Percentiles rank a stretch among this genome's conserved stretches.
These are phyloP conservation scores for Mortierella sp. DNA, from an alignment of 371 early-diverging fungal species.

Conservation along the genomic window DNA sequence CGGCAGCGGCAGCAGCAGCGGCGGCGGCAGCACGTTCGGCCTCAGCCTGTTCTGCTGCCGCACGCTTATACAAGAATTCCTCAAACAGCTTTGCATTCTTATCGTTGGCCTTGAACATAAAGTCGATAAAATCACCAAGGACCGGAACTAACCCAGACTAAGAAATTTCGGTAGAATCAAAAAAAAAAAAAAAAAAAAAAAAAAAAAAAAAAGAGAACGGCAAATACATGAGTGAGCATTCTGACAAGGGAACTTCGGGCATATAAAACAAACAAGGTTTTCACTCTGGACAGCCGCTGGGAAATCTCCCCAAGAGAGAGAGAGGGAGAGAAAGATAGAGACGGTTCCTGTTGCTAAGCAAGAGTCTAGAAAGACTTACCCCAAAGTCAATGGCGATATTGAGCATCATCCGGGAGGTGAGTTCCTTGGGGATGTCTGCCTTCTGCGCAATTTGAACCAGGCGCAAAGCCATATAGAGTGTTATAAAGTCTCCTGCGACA, in stretches of 20 bases:
- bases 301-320: too few relatives aligned
- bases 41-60: constrained; percentile 11
- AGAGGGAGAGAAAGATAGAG: too few relatives aligned
- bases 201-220: not conserved
- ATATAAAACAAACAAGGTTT: too few relatives aligned
- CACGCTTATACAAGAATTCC: constrained; percentile 35
- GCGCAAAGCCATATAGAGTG: constrained; percentile 21
- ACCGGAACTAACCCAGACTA: constrained; percentile 22
- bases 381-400: constrained; percentile 42
- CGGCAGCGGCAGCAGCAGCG: constrained; percentile 4
- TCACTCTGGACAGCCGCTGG: too few relatives aligned
- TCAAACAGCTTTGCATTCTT: constrained; percentile 44
- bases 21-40: constrained; percentile 11
- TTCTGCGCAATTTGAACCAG: constrained; percentile 36
- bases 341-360: too few relatives aligned
- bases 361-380: constrained; percentile 20
- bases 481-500: constrained; percentile 30
- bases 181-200: not conserved
- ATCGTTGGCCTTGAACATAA: constrained; percentile 43
- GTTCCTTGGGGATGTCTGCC: constrained; percentile 36
- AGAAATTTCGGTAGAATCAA: constrained; percentile 16
- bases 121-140: constrained; percentile 41
- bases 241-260: too few relatives aligned
- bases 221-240: too few relatives aligned
- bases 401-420: constrained; percentile 28